Evolutionary conservation across 768 basidiomycete genomes (phyloP).

Genomic region (Boletus pseudo-olivaceus): DNA sequence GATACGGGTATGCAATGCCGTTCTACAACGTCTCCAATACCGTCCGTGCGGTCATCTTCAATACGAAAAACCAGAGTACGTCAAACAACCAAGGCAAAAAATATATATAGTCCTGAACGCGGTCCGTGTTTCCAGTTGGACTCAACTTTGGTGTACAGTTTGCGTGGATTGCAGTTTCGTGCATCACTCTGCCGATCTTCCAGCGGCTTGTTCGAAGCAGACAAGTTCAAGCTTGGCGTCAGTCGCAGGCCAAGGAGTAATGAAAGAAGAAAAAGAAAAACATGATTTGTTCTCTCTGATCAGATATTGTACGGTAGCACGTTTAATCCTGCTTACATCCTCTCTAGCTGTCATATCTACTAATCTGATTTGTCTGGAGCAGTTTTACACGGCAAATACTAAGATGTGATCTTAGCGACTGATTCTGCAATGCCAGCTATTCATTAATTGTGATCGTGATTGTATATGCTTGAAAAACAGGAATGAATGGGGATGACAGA

Average conservation of each 20-base stretch:
- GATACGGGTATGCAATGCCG: constrained; percentile 66
- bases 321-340: not conserved
- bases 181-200: constrained; percentile 48
- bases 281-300: not conserved
- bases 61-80: constrained; percentile 58
- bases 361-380: not conserved
- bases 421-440: not conserved
- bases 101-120: not conserved
- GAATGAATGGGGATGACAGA: constrained; percentile 28
- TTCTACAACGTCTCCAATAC: constrained; percentile 69
- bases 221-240: constrained; percentile 22
- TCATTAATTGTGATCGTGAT: constrained; percentile 14
- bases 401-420: not conserved
- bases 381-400: not conserved
- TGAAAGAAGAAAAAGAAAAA: not conserved
- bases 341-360: not conserved
- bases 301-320: not conserved
- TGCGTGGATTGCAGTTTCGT: constrained; percentile 54
- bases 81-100: constrained; percentile 1
- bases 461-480: constrained; percentile 14
- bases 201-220: constrained; percentile 40
- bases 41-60: constrained; percentile 60
- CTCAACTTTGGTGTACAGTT: constrained; percentile 59
- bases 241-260: constrained; percentile 11
- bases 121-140: constrained; percentile 42